Percentiles rank a stretch among this genome's conserved stretches.
Conservation (phyloP, 345 rosid genomes). For the Odontarrhena argentea region DNA sequence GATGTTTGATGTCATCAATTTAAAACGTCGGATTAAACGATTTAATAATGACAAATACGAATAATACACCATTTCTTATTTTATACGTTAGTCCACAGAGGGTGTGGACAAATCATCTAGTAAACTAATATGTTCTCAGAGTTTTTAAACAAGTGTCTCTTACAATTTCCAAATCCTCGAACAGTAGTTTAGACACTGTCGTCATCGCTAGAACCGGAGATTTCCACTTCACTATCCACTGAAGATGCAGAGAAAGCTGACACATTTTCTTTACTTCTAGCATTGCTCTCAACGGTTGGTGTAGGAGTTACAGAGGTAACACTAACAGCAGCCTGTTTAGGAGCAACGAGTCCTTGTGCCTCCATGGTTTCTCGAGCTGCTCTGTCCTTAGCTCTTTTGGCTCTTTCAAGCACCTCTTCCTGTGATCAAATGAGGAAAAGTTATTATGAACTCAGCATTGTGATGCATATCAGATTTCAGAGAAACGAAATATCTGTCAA, state of each 20-base stretch:
- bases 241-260: constrained; percentile 21
- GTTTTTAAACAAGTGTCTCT: constrained; percentile 13
- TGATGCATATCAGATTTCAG: not conserved
- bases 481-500: constrained; percentile 2
- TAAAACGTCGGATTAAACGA: no score
- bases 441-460: not conserved
- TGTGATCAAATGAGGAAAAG: constrained; percentile 25
- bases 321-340: constrained; percentile 14
- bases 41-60: no score
- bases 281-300: constrained; percentile 11
- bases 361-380: constrained; percentile 79
- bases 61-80: no score
- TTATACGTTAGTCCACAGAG: no score
- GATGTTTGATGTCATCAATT: no score
- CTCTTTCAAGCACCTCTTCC: constrained; percentile 86
- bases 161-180: constrained; percentile 13
- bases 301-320: constrained; percentile 28
- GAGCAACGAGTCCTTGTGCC: constrained; percentile 52
- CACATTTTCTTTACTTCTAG: constrained; percentile 8
- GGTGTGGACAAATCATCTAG: no score
- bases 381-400: constrained; percentile 73
- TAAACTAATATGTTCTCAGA: not conserved
- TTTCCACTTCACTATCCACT: not conserved
- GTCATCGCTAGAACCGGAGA: constrained; percentile 34
- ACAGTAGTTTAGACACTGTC: constrained; percentile 17